A percentile compares a stretch with the other conserved stretches of the same genome.
Evolutionary conservation across 176 grass and related monocot species (phyloP).

Genomic region (Aegilops bicornis): DNA sequence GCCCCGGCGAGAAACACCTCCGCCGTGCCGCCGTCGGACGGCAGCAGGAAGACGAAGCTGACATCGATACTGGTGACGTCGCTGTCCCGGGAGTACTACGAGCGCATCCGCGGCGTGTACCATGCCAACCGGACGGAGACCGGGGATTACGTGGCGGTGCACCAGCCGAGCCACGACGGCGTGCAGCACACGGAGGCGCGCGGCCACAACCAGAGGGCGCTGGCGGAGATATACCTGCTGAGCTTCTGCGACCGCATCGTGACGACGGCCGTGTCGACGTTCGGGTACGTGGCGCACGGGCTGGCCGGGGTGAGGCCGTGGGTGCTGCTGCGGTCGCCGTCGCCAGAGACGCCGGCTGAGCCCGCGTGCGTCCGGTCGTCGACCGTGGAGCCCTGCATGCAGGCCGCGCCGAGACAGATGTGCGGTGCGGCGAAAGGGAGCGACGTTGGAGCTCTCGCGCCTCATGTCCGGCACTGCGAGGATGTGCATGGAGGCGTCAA

Average conservation of each 20-base stretch:
- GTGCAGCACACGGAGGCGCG: conserved; percentile 47
- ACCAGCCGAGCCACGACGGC: conserved; percentile 63
- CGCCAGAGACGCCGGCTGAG: neutral
- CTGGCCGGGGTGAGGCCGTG: conserved; percentile 44
- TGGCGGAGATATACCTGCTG: conserved; percentile 61
- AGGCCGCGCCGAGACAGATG: conserved; percentile 35
- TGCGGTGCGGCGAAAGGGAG: conserved; percentile 31
- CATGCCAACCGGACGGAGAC: conserved; percentile 40
- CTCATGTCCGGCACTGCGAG: conserved; percentile 62
- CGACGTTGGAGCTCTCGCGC: conserved; percentile 33
- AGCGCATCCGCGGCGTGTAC: conserved; percentile 59
- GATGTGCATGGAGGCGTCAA: conserved; percentile 53
- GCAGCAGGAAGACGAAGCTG: conserved; percentile 14
- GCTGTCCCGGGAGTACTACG: conserved; percentile 52
- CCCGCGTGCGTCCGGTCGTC: conserved; percentile 22
- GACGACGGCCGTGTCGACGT: conserved; percentile 50
- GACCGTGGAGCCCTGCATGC: conserved; percentile 54
- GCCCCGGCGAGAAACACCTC: neutral
- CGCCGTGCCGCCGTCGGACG: neutral
- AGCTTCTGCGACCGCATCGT: conserved; percentile 58
- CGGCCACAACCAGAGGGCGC: conserved; percentile 51
- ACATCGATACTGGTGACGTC: conserved; percentile 60
- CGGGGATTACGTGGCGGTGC: conserved; percentile 42
- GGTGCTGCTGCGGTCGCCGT: conserved; percentile 38
- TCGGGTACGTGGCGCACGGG: conserved; percentile 62